These are phyloP conservation scores for Jaltomata sinuosa DNA, from an alignment of 257 asterid species.

Conservation along the genomic window DNA sequence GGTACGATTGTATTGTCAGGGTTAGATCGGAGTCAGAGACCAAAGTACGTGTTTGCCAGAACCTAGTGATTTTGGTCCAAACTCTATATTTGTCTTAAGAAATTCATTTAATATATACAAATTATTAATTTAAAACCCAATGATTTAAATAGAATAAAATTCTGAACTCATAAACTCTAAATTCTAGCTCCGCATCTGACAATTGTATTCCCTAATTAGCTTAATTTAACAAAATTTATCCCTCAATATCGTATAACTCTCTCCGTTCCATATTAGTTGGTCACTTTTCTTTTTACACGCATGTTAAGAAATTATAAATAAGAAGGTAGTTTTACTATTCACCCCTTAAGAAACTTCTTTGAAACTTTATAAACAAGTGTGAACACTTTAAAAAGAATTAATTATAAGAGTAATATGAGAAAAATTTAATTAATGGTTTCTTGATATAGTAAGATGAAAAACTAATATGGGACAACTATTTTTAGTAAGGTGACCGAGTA, in stretches of 20 bases:
- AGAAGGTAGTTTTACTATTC: too few species aligned
- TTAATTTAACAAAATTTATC: background rate
- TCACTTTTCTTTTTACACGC: too few species aligned
- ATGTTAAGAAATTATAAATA: too few species aligned
- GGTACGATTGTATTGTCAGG: fast-evolving
- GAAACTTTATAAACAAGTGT: too few species aligned
- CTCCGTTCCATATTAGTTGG: too few species aligned
- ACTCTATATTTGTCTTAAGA: background rate
- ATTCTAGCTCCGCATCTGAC: background rate
- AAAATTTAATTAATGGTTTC: too few species aligned
- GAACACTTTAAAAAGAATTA: too few species aligned
- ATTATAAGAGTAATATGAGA: too few species aligned
- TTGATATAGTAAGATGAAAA: too few species aligned
- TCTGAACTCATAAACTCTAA: background rate
- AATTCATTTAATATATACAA: background rate
- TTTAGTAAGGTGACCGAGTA: too few species aligned
- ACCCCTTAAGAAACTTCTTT: too few species aligned
- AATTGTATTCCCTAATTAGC: background rate
- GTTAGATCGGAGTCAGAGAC: fast-evolving
- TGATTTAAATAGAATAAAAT: background rate
- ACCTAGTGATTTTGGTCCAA: background rate
- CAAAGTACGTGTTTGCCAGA: fast-evolving
- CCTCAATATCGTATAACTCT: background rate
- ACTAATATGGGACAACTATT: too few species aligned
- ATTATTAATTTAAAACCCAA: background rate